Evolutionary conservation across 2,329 filamentous ascomycete genomes (phyloP).

Genomic region (Xylariales sp.): DNA sequence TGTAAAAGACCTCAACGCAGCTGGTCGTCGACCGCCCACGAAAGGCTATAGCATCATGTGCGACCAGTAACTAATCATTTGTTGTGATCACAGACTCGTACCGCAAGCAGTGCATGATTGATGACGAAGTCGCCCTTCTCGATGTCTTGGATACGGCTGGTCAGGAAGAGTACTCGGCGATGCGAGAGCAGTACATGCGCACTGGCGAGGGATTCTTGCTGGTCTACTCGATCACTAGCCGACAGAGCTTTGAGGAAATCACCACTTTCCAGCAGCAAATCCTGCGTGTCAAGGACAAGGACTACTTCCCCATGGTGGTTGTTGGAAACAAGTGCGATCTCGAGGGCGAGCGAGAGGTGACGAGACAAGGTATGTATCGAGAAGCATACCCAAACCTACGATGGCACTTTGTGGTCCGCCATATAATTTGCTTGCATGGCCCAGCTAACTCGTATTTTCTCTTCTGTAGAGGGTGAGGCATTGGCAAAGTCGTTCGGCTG

Average conservation of each 20-base stretch:
- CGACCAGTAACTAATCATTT: no score
- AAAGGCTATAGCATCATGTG: no score
- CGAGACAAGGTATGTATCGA: conserved; percentile 61
- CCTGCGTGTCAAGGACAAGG: conserved; percentile 97
- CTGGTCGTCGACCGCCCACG: no score
- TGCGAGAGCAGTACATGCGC: conserved; percentile 99
- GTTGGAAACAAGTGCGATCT: conserved; percentile 99
- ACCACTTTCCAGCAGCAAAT: conserved; percentile 99
- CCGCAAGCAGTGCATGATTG: conserved; percentile 98
- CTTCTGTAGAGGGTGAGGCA: conserved; percentile 85
- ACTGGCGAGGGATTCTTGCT: conserved; percentile 97
- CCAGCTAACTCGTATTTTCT: not conserved
- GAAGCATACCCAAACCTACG: not conserved
- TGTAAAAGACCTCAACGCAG: no score
- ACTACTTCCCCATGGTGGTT: conserved; percentile 99
- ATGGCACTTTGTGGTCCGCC: not conserved
- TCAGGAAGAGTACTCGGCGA: conserved; percentile 98
- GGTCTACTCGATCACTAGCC: conserved; percentile 96
- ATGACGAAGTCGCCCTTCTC: conserved; percentile 94
- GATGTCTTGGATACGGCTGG: conserved; percentile 98
- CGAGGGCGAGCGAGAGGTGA: conserved; percentile 85
- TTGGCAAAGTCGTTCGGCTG: conserved; percentile 85
- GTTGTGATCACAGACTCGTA: conserved; percentile 91
- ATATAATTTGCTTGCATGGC: not conserved
- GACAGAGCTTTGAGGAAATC: conserved; percentile 97